Conservation (phyloP, 345 rosid genomes). For the Trapa incisa region DNA sequence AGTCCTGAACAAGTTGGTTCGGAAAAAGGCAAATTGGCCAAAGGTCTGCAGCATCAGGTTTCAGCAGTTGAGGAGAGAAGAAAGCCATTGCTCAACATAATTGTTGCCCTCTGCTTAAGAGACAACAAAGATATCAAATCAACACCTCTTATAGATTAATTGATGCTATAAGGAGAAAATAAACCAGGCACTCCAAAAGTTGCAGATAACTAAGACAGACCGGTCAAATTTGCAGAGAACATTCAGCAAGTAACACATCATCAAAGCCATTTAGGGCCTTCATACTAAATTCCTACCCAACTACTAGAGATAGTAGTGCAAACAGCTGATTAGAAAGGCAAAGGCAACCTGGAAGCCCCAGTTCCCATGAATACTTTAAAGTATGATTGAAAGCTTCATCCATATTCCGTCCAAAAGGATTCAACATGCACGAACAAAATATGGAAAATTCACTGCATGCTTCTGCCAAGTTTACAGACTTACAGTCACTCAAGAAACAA, state of each 20-base stretch:
- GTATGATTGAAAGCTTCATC: background rate
- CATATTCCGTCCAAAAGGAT: background rate
- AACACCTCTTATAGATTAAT: background rate
- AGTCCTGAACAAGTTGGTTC: background rate
- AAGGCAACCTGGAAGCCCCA: background rate
- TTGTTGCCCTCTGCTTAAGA: slow-evolving; percentile 7
- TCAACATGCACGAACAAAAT: background rate
- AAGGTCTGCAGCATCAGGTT: background rate
- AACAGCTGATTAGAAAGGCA: background rate
- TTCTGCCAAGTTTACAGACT: background rate
- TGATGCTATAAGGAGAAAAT: background rate
- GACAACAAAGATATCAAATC: background rate
- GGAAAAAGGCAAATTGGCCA: background rate
- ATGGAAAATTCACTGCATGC: background rate
- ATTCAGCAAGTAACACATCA: background rate
- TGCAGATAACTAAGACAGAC: background rate
- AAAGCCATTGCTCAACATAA: slow-evolving; percentile 13
- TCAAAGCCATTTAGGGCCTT: background rate
- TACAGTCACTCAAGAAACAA: background rate
- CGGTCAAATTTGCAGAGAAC: background rate
- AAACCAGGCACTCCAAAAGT: background rate
- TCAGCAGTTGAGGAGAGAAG: slow-evolving; percentile 12
- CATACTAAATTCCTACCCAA: background rate
- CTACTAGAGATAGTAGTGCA: background rate
- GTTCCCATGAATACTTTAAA: background rate